Evolutionary conservation across 129 eudicot species (phyloP).

Genomic region (Rutidosis leptorrhynchoides): DNA sequence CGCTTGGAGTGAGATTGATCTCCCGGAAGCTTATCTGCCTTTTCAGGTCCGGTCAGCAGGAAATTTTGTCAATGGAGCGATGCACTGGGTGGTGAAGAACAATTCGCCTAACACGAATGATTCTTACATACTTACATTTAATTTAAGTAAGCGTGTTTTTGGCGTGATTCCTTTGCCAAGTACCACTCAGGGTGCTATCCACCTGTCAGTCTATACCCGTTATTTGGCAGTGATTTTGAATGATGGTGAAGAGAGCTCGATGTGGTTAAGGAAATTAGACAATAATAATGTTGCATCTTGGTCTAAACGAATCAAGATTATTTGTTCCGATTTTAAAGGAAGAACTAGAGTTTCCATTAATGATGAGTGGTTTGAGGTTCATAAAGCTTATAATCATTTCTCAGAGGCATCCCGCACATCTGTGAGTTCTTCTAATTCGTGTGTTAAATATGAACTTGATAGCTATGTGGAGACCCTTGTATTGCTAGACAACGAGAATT

Average conservation of each 20-base stretch:
- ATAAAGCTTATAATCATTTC: background rate
- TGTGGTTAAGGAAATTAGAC: no score
- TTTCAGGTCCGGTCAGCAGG: background rate
- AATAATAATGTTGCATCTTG: no score
- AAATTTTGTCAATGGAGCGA: background rate
- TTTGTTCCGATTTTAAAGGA: no score
- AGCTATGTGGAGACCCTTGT: background rate
- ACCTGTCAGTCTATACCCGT: no score
- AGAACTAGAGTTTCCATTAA: background rate
- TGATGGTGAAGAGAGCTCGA: no score
- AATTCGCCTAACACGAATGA: background rate
- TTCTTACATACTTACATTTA: background rate
- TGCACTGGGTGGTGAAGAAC: constrained; percentile 3
- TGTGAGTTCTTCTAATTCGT: background rate
- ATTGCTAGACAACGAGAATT: background rate
- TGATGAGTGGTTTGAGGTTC: background rate
- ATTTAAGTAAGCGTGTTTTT: background rate
- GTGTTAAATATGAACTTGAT: background rate
- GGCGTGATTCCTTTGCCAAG: background rate
- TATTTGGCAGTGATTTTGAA: no score
- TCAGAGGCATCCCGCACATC: background rate
- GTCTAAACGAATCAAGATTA: no score
- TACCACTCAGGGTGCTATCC: no score
- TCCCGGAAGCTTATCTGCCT: background rate
- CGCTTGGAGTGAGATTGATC: background rate